Conservation (phyloP, 257 asterid genomes). For the Jaltomata sinuosa region DNA sequence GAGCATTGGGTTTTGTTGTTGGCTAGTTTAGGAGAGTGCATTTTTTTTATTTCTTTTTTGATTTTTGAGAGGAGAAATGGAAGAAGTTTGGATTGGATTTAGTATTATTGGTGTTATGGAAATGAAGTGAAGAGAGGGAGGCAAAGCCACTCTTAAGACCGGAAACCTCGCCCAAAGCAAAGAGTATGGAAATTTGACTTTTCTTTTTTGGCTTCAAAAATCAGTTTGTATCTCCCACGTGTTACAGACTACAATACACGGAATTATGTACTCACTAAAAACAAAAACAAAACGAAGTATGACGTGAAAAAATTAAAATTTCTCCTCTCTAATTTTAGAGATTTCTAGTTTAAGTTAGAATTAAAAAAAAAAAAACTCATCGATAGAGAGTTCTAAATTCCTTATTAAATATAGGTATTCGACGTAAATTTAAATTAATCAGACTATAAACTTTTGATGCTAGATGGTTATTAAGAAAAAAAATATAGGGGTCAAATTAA, state of each 20-base stretch:
- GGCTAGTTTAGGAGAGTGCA: conserved; percentile 26
- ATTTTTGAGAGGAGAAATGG: not conserved
- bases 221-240: not conserved
- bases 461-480: too few relatives aligned
- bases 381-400: not conserved
- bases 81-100: not conserved
- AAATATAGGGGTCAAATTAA: not conserved
- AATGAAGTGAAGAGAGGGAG: not conserved
- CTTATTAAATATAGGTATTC: not conserved
- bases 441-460: too few relatives aligned
- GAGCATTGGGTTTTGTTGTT: conserved; percentile 5
- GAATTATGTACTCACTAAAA: not conserved
- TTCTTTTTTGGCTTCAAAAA: not conserved
- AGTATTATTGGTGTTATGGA: not conserved
- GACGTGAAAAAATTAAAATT: not conserved
- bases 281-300: not conserved
- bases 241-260: not conserved
- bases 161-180: not conserved
- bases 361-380: not conserved
- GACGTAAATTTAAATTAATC: fast-evolving
- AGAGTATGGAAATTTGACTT: not conserved
- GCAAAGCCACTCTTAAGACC: not conserved
- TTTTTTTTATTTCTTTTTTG: not conserved
- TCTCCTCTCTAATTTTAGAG: not conserved
- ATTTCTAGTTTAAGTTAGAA: not conserved